A percentile compares a stretch with the other conserved stretches of the same genome.
Evolutionary conservation across 208 protist species (phyloP).

Genomic region (Zelonia costaricensis): DNA sequence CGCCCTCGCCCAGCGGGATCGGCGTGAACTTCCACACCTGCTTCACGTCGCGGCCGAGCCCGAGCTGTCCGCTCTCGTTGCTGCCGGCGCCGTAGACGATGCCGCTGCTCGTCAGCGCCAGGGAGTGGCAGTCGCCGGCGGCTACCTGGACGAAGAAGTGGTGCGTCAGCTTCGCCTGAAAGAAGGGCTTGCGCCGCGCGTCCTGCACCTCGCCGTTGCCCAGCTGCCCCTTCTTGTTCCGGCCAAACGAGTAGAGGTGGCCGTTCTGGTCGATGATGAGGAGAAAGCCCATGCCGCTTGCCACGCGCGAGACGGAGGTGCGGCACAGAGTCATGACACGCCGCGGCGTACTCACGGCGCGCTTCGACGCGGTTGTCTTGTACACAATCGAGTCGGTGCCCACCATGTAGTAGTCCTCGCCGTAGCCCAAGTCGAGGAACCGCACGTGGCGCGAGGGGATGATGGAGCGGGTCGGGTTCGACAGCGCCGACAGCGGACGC

Average conservation of each 20-base stretch:
- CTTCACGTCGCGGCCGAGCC: conserved; percentile 48
- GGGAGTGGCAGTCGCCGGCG: conserved; percentile 79
- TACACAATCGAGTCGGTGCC: conserved; percentile 84
- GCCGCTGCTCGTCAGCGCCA: conserved; percentile 85
- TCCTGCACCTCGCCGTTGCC: conserved; percentile 75
- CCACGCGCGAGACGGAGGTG: conserved; percentile 74
- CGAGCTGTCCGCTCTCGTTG: conserved; percentile 88
- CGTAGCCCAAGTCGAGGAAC: conserved; percentile 79
- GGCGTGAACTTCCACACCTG: conserved; percentile 55
- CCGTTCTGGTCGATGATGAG: conserved; percentile 89
- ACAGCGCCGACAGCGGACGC: conserved; percentile 72
- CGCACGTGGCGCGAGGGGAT: conserved; percentile 77
- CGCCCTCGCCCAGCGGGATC: conserved; percentile 53
- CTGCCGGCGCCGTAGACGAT: conserved; percentile 81
- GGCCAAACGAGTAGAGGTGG: conserved; percentile 73
- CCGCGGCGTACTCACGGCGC: conserved; percentile 75
- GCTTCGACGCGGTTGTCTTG: conserved; percentile 78
- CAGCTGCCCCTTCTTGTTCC: conserved; percentile 89
- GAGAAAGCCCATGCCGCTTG: conserved; percentile 75
- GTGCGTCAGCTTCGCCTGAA: conserved; percentile 50
- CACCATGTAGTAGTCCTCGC: conserved; percentile 89
- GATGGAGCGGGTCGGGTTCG: conserved; percentile 66
- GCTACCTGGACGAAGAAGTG: conserved; percentile 87
- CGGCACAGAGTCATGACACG: conserved; percentile 81
- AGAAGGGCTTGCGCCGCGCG: conserved; percentile 60